Base-by-base conservation (phyloP, 169 alveolate species). In the Theileria luwenshuni region DNA sequence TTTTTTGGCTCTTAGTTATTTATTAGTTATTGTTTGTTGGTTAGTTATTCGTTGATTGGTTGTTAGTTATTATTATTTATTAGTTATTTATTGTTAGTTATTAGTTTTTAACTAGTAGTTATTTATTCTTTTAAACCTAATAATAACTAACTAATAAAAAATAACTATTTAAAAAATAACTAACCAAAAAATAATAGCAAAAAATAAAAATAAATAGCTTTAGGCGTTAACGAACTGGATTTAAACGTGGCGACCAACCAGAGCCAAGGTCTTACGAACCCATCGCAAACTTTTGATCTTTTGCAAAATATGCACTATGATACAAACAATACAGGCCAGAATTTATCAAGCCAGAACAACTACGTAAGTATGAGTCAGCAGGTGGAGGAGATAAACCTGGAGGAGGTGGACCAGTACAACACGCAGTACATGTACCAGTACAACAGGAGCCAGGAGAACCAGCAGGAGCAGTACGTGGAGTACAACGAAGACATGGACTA, bases 281-380 rank as follows among this genome's bases (percentile, higher is more conserved):
- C 65, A 56, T 56, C 65, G 65, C 65, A 56, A 19, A 27, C 38
- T 13, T 56, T 28, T 43, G 65, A 56, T 56, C 65, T 56, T 56
- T 56, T 56, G 65, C 65, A 56, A 56, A 56, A 56, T 56, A 25
- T 56, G 65, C 65, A 56, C 32, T 56, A 56, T 43, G 65, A 23
- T 6, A 15, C 25, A 21, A 25, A 56, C 35, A 56, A 7, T 43
- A 6, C 65, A 56, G 38, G 42, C 65, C 65, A 56, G 30, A 38
- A 28, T 43, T 0, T 56, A 43, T 56, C 65, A 56, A 56, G 30
- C 32, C 33, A 38, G 19, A 41, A 2, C 23, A 21, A 21, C 38
- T 56, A 27, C 38, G 30, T 56, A 27, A 25, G 30, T 43, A 21
- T 56, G 38, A 25, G 65, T 1, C 45, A 56, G 30, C 45, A 21